A percentile compares a stretch with the other conserved stretches of the same genome.
These are phyloP conservation scores for Aspergillus thermomutatus DNA, from an alignment of 2,329 filamentous ascomycete genomes.

Conservation along the genomic window DNA sequence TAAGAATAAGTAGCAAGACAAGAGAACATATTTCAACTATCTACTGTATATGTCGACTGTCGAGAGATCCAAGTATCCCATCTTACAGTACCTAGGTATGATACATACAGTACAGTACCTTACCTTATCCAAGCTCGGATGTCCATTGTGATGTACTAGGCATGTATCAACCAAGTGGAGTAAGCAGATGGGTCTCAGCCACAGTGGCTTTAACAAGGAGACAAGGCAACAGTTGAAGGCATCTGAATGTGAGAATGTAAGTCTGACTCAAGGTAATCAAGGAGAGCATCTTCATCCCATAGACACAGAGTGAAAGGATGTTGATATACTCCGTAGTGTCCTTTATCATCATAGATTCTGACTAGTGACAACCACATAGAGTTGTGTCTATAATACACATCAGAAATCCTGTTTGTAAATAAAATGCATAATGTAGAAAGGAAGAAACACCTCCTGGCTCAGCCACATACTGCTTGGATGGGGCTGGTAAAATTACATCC, in stretches of 20 bases:
- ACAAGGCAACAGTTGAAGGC: slow-evolving; percentile 5
- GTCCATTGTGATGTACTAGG: neutral
- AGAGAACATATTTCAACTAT: neutral
- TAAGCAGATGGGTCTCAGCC: slow-evolving; percentile 5
- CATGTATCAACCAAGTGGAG: slow-evolving; percentile 15
- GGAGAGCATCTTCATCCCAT: neutral
- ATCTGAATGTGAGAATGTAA: slow-evolving; percentile 4
- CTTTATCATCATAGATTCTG: neutral
- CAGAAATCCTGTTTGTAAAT: neutral
- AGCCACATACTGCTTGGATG: slow-evolving; percentile 4
- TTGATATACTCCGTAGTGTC: neutral
- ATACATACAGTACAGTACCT: neutral
- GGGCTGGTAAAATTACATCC: neutral
- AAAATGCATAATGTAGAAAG: slow-evolving; percentile 4
- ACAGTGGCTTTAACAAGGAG: slow-evolving; percentile 16
- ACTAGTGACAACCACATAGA: neutral
- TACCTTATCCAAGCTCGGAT: slow-evolving; percentile 23
- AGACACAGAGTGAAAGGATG: neutral
- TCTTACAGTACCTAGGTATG: too few species aligned
- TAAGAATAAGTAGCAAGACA: neutral
- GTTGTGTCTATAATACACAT: neutral
- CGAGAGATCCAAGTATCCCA: neutral
- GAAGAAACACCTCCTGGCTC: slow-evolving; percentile 5
- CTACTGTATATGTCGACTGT: too few species aligned
- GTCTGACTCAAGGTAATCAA: neutral